A percentile compares a stretch with the other conserved stretches of the same genome.
Evolutionary conservation across 345 rosid genomes (phyloP).

Genomic region (Eucalyptus pauciflora): DNA sequence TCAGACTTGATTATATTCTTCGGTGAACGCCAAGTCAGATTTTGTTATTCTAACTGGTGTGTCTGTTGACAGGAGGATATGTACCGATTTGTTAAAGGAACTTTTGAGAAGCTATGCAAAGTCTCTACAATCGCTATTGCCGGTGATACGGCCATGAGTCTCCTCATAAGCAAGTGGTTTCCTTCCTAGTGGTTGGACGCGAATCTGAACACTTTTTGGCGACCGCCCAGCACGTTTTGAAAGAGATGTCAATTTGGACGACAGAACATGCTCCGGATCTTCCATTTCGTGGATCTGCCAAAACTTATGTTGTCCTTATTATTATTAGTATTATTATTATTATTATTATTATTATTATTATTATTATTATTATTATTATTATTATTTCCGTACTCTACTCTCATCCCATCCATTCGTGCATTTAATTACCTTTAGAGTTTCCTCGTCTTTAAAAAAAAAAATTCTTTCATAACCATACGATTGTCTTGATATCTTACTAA

Average conservation of each 20-base stretch:
- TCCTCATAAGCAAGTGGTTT: not conserved
- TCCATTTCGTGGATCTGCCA: not conserved
- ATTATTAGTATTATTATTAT: not conserved
- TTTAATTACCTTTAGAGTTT: not conserved
- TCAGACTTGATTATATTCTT: not conserved
- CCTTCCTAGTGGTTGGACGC: not conserved
- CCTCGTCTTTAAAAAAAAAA: not conserved
- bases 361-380: too few relatives aligned
- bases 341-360: too few relatives aligned
- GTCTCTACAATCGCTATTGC: not conserved
- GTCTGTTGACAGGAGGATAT: not conserved
- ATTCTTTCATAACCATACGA: not conserved
- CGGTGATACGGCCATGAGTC: not conserved
- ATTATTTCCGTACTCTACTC: not conserved
- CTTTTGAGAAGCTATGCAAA: not conserved
- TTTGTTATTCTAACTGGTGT: not conserved
- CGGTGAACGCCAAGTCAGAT: not conserved
- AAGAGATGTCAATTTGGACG: not conserved
- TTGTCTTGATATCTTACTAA: not conserved
- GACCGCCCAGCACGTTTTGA: not conserved
- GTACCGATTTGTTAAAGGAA: not conserved
- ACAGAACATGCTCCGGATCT: not conserved
- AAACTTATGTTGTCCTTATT: not conserved
- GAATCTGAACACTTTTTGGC: not conserved
- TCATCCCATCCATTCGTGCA: not conserved